Conservation (phyloP, 768 basidiomycete genomes). For the Termitomyces sp. region DNA sequence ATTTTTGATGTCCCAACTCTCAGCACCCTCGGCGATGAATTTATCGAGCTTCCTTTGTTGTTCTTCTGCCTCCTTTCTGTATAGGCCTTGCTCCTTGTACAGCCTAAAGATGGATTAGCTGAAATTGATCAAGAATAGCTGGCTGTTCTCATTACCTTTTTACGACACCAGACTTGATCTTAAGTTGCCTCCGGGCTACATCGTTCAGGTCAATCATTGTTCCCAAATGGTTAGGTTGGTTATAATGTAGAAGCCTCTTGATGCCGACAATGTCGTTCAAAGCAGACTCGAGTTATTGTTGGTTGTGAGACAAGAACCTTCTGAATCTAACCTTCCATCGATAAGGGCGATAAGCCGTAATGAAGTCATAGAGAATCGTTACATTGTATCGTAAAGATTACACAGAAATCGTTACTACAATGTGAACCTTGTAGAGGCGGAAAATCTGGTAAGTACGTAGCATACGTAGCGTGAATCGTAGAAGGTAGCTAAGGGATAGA, state of each 20-base stretch:
- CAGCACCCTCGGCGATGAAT: slow-evolving; percentile 54
- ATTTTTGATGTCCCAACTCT: slow-evolving; percentile 78
- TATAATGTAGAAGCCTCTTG: neutral
- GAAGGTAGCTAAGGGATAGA: slow-evolving; percentile 10
- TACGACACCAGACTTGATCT: slow-evolving; percentile 69
- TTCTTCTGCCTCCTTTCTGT: slow-evolving; percentile 62
- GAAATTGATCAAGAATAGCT: slow-evolving; percentile 9
- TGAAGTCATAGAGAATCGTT: slow-evolving; percentile 22
- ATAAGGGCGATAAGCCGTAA: slow-evolving; percentile 12
- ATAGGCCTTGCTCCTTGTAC: slow-evolving; percentile 63
- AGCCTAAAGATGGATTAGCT: slow-evolving; percentile 37
- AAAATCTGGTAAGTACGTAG: slow-evolving; percentile 15
- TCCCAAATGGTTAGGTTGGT: neutral
- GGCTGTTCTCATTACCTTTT: slow-evolving; percentile 49
- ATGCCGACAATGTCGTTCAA: neutral
- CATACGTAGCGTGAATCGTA: slow-evolving; percentile 5
- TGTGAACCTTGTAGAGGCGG: slow-evolving; percentile 32
- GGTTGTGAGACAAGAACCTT: slow-evolving; percentile 1
- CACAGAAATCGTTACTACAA: slow-evolving; percentile 43
- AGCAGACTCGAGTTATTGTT: neutral
- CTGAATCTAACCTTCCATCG: slow-evolving; percentile 4
- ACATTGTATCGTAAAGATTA: slow-evolving; percentile 40
- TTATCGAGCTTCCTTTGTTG: slow-evolving; percentile 59
- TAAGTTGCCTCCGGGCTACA: slow-evolving; percentile 58
- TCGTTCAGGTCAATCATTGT: slow-evolving; percentile 48